Base-by-base conservation (phyloP, 2,329 filamentous ascomycete species). In the Ophiostoma sp. region DNA sequence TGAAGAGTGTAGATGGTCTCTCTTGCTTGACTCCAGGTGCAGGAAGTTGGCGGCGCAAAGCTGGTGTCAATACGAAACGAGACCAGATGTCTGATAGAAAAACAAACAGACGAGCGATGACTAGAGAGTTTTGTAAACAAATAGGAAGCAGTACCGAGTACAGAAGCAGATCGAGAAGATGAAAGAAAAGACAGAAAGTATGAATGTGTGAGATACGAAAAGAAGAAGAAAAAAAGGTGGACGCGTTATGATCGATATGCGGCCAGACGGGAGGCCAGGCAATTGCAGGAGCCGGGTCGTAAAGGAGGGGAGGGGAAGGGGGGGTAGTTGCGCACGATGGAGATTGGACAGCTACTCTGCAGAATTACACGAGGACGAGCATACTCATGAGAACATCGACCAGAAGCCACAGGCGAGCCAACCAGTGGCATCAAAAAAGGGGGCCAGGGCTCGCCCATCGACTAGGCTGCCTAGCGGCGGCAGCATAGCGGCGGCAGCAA, bases 401-500 rank as follows among this genome's bases (percentile, higher is more conserved):
- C 66, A 52, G 54, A 27, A 35, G 60, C 6, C 31, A 36, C 15
- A 4, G 23, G 41, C 33, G 33, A 65, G 62, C 62, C 62, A 65
- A 65, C 62, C 62, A 65, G 62, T 39, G 33, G n/a, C 11, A n/a
- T 13, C 15, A 39, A 39, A 65, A 65, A 39, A 60, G 52, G 64
- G 39, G 36, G 60, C 69, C 65, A 70, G 71, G 68, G 71, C 67
- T 13, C 67, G 69, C 68, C 71, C 72, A 68, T 67, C 69, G 67
- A 69, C 72, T 73, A 72, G 52, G 48, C 57, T 5, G 13, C 35
- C 57, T 72, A 73, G 71, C 72, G 72, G 71, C 72, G 71, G 72
- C 72, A 71, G n/a, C 60, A 65, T 72, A 73, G 71, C 72, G 72
- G 71, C 72, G 71, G 72, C 72, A 71, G n/a, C 60, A 65, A 23